These are phyloP conservation scores for Fusarium foetens DNA, from an alignment of 2,329 filamentous ascomycete genomes.

Conservation along the genomic window DNA sequence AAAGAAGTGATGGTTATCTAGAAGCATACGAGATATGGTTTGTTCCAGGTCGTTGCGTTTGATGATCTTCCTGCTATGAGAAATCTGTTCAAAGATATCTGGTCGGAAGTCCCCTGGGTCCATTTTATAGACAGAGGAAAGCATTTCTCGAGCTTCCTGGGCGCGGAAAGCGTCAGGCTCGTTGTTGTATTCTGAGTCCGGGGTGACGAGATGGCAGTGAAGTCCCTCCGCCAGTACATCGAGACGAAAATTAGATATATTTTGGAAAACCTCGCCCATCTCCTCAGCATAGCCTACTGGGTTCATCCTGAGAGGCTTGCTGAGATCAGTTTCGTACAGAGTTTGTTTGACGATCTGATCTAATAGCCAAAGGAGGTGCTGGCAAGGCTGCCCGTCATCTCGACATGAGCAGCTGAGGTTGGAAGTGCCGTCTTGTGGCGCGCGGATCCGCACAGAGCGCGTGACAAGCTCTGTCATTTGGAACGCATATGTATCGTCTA, in stretches of 20 bases:
- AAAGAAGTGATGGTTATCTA: constrained; percentile 65
- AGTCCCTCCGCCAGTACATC: constrained; percentile 62
- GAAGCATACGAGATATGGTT: constrained; percentile 64
- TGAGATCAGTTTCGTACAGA: constrained; percentile 52
- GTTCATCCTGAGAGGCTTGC: constrained; percentile 55
- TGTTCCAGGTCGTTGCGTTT: constrained; percentile 59
- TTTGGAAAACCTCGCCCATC: constrained; percentile 59
- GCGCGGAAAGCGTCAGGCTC: constrained; percentile 52
- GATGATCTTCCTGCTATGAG: constrained; percentile 49
- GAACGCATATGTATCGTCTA: constrained; percentile 63
- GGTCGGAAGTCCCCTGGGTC: constrained; percentile 57
- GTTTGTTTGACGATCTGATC: constrained; percentile 63
- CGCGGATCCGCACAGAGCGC: constrained; percentile 61
- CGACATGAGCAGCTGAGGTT: constrained; percentile 60
- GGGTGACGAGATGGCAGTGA: constrained; percentile 58
- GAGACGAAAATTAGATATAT: constrained; percentile 62
- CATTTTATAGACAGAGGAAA: constrained; percentile 56
- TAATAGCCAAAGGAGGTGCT: constrained; percentile 65
- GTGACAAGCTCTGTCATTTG: constrained; percentile 65
- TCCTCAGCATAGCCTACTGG: constrained; percentile 56
- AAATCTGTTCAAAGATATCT: constrained; percentile 55
- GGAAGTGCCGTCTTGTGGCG: constrained; percentile 52
- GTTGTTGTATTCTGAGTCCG: constrained; percentile 46
- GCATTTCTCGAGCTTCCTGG: constrained; percentile 62
- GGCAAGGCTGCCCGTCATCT: constrained; percentile 53